A percentile compares a stretch with the other conserved stretches of the same genome.
Evolutionary conservation across 192 early-diverging fungal genomes (phyloP).

Genomic region (Diversispora epigaea): DNA sequence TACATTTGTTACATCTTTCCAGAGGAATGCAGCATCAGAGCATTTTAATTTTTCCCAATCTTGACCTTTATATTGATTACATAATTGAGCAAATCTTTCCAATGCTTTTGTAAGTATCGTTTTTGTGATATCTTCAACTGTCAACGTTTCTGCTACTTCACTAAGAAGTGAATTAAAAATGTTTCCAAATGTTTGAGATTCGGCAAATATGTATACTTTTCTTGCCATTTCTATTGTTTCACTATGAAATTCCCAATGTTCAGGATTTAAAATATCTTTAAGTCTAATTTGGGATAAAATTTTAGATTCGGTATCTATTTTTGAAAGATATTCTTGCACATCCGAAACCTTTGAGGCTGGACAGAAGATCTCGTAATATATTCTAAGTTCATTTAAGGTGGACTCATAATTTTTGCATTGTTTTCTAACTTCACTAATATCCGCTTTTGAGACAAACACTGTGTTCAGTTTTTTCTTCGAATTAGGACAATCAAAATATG

Average conservation of each 20-base stretch:
- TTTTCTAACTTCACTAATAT: neutral
- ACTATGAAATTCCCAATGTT: neutral
- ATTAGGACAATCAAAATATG: neutral
- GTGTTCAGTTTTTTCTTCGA: neutral
- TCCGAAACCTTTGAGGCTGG: neutral
- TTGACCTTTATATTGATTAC: neutral
- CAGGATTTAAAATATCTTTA: neutral
- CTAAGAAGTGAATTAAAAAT: neutral
- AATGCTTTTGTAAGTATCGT: neutral
- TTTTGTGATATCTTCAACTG: neutral
- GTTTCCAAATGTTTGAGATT: neutral
- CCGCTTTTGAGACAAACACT: neutral
- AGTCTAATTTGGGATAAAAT: neutral
- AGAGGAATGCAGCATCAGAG: neutral
- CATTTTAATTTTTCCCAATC: conserved; percentile 15
- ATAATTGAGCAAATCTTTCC: neutral
- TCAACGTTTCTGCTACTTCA: neutral
- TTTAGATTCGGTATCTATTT: neutral
- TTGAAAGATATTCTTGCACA: neutral
- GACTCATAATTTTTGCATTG: neutral
- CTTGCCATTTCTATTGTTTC: neutral
- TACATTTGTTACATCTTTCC: neutral
- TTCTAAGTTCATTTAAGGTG: neutral
- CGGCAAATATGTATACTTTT: neutral
- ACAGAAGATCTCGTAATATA: neutral